Evolutionary conservation across 2,329 filamentous ascomycete species (phyloP).

Genomic region (Cladophialophora exuberans): DNA sequence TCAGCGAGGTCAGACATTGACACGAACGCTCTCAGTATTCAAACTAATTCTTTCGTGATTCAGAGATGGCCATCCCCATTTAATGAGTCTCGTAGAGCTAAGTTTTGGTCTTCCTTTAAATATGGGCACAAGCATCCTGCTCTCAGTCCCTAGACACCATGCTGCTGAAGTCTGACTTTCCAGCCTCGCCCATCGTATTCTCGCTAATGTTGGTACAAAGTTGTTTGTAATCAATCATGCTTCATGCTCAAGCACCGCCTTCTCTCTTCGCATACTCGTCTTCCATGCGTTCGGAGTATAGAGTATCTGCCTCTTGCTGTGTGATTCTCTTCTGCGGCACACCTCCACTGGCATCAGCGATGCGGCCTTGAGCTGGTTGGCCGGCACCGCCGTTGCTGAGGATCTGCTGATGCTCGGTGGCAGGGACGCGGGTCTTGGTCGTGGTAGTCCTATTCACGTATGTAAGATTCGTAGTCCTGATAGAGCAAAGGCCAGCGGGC

Average conservation of each 20-base stretch:
- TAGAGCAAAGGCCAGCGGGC: too few species aligned
- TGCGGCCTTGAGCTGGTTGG: slow-evolving; percentile 20
- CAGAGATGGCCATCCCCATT: neutral
- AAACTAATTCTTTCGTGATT: too few species aligned
- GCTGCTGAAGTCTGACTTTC: neutral
- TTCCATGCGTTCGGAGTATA: slow-evolving; percentile 52
- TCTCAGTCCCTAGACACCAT: neutral
- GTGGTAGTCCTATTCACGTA: too few species aligned
- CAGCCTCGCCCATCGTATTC: neutral
- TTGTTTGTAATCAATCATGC: neutral
- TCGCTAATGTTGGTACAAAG: too few species aligned
- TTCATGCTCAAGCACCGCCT: slow-evolving; percentile 21
- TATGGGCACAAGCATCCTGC: neutral
- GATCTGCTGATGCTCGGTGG: slow-evolving; percentile 14
- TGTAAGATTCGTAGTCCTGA: too few species aligned
- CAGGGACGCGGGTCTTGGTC: slow-evolving; percentile 16
- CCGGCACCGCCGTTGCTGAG: slow-evolving; percentile 35
- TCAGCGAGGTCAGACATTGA: too few species aligned
- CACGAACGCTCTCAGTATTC: too few species aligned
- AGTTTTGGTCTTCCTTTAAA: too few species aligned
- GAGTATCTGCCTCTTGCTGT: slow-evolving; percentile 45
- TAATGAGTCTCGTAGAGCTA: too few species aligned
- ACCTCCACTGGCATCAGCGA: slow-evolving; percentile 15
- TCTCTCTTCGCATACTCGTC: slow-evolving; percentile 53
- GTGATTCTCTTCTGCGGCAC: slow-evolving; percentile 27